phyloP scores from a whole-genome alignment of 495 filamentous ascomycete genomes.

The Lophiotrema nucula region DNA sequence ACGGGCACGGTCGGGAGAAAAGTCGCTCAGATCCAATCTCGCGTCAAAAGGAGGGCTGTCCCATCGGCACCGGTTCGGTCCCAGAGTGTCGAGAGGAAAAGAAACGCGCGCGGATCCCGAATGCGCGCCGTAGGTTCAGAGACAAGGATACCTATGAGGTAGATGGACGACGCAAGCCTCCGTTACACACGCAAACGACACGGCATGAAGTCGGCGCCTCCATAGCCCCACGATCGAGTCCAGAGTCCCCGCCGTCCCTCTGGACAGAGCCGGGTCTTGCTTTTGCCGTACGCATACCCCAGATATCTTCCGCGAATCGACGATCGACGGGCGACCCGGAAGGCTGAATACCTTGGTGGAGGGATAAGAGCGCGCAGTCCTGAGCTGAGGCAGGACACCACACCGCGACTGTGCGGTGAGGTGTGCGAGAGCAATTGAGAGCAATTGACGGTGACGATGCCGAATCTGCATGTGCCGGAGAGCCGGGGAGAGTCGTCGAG shows the following conservation, averaged over 20 bases:
- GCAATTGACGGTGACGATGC: conserved; percentile 12
- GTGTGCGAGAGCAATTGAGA: background rate
- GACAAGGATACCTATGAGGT: conserved; percentile 8
- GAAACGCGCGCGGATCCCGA: background rate
- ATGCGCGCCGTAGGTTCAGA: background rate
- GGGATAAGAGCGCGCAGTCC: background rate
- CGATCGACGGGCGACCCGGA: too few relatives aligned
- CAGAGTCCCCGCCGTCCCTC: background rate
- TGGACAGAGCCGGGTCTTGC: background rate
- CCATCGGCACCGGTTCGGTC: background rate
- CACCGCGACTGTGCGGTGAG: background rate
- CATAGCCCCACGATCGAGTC: conserved; percentile 11
- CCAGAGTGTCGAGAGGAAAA: background rate
- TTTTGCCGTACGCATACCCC: background rate
- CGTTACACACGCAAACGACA: conserved; percentile 26
- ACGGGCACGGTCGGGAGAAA: too few relatives aligned
- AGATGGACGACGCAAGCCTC: conserved; percentile 33
- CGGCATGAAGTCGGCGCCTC: conserved; percentile 29
- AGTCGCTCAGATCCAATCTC: too few relatives aligned
- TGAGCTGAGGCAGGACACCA: background rate
- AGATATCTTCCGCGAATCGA: too few relatives aligned
- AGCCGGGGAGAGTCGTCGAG: conserved; percentile 25
- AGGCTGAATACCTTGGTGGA: too few relatives aligned
- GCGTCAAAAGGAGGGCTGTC: too few relatives aligned
- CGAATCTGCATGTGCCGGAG: conserved; percentile 21